Conservation (phyloP, 345 rosid genomes). For the Corchorus capsularis region DNA sequence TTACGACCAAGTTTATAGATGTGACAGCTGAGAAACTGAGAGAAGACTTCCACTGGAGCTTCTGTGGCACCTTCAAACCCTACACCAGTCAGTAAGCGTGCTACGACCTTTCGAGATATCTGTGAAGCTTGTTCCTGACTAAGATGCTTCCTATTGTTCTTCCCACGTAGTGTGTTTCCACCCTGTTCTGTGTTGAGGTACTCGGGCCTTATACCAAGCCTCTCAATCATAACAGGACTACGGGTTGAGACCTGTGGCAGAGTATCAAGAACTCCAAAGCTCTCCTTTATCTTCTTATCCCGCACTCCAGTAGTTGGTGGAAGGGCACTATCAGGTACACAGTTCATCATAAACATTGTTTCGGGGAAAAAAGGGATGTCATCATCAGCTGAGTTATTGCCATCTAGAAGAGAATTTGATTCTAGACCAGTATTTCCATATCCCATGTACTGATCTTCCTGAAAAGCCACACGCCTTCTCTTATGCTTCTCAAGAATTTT, state of each 20-base stretch:
- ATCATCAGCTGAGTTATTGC: conserved; percentile 48
- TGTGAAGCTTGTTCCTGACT: conserved; percentile 75
- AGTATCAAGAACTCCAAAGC: conserved; percentile 70
- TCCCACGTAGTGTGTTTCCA: conserved; percentile 58
- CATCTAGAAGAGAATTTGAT: conserved; percentile 48
- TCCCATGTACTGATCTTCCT: conserved; percentile 40
- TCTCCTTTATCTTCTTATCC: conserved; percentile 50
- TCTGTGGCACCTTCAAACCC: conserved; percentile 88
- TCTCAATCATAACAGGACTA: conserved; percentile 79
- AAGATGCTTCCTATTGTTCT: conserved; percentile 52
- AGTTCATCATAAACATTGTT: conserved; percentile 68
- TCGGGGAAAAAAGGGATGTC: conserved; percentile 75
- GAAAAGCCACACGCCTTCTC: conserved; percentile 64
- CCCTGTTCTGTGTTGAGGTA: conserved; percentile 66
- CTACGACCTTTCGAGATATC: conserved; percentile 63
- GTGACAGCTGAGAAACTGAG: conserved; percentile 73
- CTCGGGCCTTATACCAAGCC: conserved; percentile 82
- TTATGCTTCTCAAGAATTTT: conserved; percentile 62
- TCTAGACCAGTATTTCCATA: conserved; percentile 37
- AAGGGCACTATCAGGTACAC: conserved; percentile 83
- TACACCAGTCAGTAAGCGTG: conserved; percentile 51
- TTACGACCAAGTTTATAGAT: conserved; percentile 66
- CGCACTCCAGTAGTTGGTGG: conserved; percentile 41
- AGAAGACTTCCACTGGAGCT: conserved; percentile 75
- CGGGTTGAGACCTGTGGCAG: conserved; percentile 64